Evolutionary conservation across 805 yeast species (phyloP), one percentile per base, ranked within the genome.

Genomic region (Lipomyces lipofer): DNA sequence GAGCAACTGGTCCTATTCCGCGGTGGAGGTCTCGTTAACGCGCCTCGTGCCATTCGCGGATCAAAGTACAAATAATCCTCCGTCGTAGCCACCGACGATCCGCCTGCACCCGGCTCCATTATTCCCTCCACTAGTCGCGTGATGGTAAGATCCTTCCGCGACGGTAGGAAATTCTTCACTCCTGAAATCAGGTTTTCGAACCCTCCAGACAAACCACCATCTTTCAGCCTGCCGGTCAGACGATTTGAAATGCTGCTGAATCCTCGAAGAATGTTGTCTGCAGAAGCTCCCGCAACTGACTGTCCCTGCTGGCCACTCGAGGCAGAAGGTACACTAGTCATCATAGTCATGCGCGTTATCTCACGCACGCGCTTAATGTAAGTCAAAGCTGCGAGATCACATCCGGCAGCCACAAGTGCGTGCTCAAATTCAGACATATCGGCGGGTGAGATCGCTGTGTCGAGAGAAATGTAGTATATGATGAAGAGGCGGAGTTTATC

Each of bases 1-100:
- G 56, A 49, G 35, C 40, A 45, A 7, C 48, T 28, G n/a, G 45
- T 40, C 29, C 63, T 53, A 55, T 82, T 83, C 66, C 96, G 82
- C 69, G 58, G 59, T 35, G 97, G 97, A 33, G 91, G 92, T 64
- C 86, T 83, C 2, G 96, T 83, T 64, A 86, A 91, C 5, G 95
- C 85, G 3, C 98, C 98, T 61, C 98, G 80, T 2, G 88, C 84
- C 44, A 79, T 73, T 63, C 82, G 84, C 27, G 99, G 97, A 69
- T 94, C 97, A 66, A 88, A 86, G 68, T 84, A 92, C 53, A 92
- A 71, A 70, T 92, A 94, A 60, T 88, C 95, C 67, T 91, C 98
- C 0, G 96, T 88, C 45, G 88, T 71, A n/a, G n/a, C n/a, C n/a
- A n/a, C n/a, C 55, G 76, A 78, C 10, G 75, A 57, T 4, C 61